Evolutionary conservation across 1,139 yeast genomes (phyloP).

Genomic region (Pichiaceae sp.): DNA sequence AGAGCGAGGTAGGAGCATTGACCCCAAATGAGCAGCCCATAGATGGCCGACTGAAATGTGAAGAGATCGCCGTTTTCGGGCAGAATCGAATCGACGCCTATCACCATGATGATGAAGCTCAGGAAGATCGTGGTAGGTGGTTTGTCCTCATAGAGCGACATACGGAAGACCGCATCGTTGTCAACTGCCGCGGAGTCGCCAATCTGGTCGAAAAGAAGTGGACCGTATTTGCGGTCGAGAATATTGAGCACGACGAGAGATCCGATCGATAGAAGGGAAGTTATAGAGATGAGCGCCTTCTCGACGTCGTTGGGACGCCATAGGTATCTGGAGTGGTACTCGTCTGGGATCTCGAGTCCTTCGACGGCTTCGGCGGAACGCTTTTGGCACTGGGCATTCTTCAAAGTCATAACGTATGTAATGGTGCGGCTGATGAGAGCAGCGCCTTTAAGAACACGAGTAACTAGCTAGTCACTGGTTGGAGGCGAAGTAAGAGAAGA

Average conservation of each 20-base stretch:
- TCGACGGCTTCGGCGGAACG: no score
- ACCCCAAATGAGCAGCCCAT: neutral
- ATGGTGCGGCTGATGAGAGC: no score
- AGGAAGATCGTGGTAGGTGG: slow-evolving; percentile 4
- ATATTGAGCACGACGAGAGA: slow-evolving; percentile 1
- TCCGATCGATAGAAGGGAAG: slow-evolving; percentile 1
- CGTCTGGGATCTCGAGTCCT: neutral
- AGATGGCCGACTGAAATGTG: neutral
- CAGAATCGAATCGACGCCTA: neutral
- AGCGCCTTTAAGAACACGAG: no score
- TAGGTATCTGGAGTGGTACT: neutral
- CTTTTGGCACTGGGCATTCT: no score
- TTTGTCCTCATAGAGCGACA: neutral
- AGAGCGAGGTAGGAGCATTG: slow-evolving; percentile 1
- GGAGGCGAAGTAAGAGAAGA: no score
- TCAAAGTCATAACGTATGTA: no score
- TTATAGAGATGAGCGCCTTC: neutral
- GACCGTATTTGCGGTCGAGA: neutral
- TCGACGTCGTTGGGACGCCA: neutral
- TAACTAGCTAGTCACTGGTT: no score
- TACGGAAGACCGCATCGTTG: neutral
- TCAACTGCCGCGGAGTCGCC: neutral
- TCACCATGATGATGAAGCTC: slow-evolving; percentile 2
- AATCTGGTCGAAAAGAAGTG: neutral
- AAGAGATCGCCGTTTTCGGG: neutral